A percentile compares a stretch with the other conserved stretches of the same genome.
phyloP scores from a whole-genome alignment of 805 yeast species.

The Ogataea glucozyma region DNA sequence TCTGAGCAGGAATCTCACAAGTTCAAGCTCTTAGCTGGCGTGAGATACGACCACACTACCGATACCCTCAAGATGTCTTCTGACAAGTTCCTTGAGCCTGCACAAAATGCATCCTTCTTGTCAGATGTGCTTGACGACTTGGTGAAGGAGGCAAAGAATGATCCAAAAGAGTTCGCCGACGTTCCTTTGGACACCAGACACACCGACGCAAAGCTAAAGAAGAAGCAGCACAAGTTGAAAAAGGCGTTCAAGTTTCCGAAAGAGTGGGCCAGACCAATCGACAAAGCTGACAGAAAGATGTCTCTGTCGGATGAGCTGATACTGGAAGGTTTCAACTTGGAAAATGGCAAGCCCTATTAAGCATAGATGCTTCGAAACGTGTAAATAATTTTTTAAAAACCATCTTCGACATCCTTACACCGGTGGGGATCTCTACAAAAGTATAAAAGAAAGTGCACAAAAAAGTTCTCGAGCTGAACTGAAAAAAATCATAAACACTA shows the following conservation, averaged over 20 bases:
- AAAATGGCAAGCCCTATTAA: conserved; percentile 3
- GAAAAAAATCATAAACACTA: background rate
- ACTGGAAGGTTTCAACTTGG: conserved; percentile 19
- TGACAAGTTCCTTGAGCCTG: conserved; percentile 67
- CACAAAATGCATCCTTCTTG: conserved; percentile 80
- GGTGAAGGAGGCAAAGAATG: conserved; percentile 62
- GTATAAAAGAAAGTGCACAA: no score
- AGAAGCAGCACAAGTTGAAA: conserved; percentile 42
- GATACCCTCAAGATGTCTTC: conserved; percentile 66
- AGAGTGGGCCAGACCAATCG: conserved; percentile 75
- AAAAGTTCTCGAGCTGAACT: no score
- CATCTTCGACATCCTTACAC: background rate
- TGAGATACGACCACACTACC: conserved; percentile 64
- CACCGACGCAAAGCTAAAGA: conserved; percentile 45
- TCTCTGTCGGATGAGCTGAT: conserved; percentile 26
- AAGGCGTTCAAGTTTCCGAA: conserved; percentile 62
- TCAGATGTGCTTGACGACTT: conserved; percentile 64
- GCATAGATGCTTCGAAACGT: no score
- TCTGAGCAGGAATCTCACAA: conserved; percentile 60
- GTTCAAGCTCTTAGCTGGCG: conserved; percentile 74
- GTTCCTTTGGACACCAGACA: conserved; percentile 83
- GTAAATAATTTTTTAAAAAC: background rate
- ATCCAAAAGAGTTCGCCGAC: conserved; percentile 63
- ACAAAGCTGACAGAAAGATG: conserved; percentile 56
- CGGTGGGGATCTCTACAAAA: no score